Evolutionary conservation across 1,284 basidiomycete genomes (phyloP).

Genomic region (Cutaneotrichosporon sp.): DNA sequence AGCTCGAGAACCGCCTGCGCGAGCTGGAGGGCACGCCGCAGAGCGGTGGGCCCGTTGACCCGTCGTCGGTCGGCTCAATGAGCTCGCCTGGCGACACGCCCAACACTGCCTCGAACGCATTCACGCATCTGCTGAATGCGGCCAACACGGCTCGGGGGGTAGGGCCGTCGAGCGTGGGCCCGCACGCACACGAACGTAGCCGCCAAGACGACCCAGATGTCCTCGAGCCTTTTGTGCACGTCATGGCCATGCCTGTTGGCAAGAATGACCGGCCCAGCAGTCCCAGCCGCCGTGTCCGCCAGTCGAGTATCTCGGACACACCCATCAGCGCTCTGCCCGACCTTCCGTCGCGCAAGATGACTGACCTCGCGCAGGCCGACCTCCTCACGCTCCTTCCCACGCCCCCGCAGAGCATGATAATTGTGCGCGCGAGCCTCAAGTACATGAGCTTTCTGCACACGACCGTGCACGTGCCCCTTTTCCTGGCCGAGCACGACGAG

Average conservation of each 20-base stretch:
- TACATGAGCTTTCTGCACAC: slow-evolving; percentile 25
- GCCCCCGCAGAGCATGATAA: slow-evolving; percentile 16
- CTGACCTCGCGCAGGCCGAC: slow-evolving; percentile 23
- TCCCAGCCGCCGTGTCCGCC: slow-evolving; percentile 6
- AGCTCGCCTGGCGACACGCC: slow-evolving; percentile 11
- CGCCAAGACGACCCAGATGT: slow-evolving; percentile 22
- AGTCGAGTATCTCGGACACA: slow-evolving; percentile 1
- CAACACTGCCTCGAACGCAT: slow-evolving; percentile 10
- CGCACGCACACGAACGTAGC: slow-evolving; percentile 10
- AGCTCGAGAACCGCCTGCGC: slow-evolving; percentile 16
- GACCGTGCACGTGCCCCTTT: slow-evolving; percentile 26
- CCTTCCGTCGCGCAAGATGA: slow-evolving; percentile 18
- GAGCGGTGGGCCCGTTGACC: neutral
- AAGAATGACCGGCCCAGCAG: slow-evolving; percentile 9
- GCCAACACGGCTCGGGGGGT: slow-evolving; percentile 1
- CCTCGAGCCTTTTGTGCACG: slow-evolving; percentile 21
- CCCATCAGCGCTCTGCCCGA: slow-evolving; percentile 13
- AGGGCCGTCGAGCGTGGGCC: slow-evolving; percentile 3
- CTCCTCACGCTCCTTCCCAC: slow-evolving; percentile 18
- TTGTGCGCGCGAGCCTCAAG: slow-evolving; percentile 20
- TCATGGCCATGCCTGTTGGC: slow-evolving; percentile 18
- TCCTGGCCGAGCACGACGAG: slow-evolving; percentile 24
- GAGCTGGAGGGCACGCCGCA: slow-evolving; percentile 9
- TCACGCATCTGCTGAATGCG: slow-evolving; percentile 14
- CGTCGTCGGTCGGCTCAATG: neutral